These are phyloP conservation scores for Corrigiola litoralis DNA, from an alignment of 179 eudicot genomes.

Conservation along the genomic window DNA sequence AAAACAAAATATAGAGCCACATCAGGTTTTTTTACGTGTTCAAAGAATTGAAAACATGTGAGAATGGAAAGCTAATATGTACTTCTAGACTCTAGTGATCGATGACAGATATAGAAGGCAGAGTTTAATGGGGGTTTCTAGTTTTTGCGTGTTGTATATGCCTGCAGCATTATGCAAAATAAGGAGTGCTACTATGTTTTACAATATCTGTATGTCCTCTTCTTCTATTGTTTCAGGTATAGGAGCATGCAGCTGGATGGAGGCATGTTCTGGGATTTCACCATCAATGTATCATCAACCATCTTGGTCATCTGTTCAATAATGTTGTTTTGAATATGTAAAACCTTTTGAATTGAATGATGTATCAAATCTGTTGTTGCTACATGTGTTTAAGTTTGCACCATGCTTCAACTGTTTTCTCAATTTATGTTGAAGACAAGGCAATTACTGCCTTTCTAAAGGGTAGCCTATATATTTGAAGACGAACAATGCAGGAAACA, in stretches of 20 bases:
- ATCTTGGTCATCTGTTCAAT: conserved; percentile 8
- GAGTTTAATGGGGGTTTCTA: not conserved
- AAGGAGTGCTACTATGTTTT: not conserved
- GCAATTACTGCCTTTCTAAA: no score
- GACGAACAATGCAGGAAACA: no score
- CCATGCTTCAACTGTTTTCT: no score
- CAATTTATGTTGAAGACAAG: no score
- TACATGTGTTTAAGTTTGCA: not conserved
- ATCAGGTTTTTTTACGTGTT: no score
- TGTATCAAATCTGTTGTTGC: not conserved
- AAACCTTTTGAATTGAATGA: not conserved
- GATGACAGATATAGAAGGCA: no score
- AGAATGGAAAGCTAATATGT: no score
- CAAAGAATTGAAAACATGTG: no score
- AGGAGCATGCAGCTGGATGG: conserved; percentile 10
- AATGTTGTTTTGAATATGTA: conserved; percentile 6
- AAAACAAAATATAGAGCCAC: no score
- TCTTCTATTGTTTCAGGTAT: conserved; percentile 16
- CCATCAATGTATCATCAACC: conserved; percentile 7
- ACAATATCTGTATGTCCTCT: not conserved
- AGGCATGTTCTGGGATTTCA: not conserved
- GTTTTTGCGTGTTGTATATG: not conserved
- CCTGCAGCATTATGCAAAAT: not conserved
- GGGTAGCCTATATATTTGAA: no score
- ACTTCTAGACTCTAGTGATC: no score